Evolutionary conservation across 768 basidiomycete genomes (phyloP), one percentile per base, ranked within the genome.

Genomic region (Pulveroboletus frians): DNA sequence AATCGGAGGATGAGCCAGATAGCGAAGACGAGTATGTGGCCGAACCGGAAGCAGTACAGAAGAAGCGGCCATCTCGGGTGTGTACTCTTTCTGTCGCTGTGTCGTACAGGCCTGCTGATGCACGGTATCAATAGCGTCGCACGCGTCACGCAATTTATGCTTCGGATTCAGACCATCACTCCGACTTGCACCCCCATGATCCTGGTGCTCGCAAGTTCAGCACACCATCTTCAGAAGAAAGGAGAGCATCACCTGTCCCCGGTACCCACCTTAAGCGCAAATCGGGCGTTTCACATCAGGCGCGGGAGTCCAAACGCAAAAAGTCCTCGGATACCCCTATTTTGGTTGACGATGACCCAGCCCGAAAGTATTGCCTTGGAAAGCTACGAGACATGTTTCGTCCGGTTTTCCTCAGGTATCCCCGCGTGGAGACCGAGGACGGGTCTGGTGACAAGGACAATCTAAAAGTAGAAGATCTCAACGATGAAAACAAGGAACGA

Each of bases 21-120:
- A 85, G 81, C 61, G 85, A 79, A 51, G 87, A 89, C 58, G 88
- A 90, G 57, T 89, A 86, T 63, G 73, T 85, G 42, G 80, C 70
- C 43, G 78, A 77, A 41, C 51, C 52, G 11, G 63, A 63, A 50
- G 64, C 58, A 55, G 44, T 47, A 18, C 73, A 71, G 55, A 65
- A 39, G 54, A 59, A 71, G 62, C 64, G 58, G 49, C 56, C 51
- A 13, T 41, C 60, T n/a, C 78, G 74, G 73, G 83, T 82, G 55
- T 57, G 76, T 73, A 34, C 54, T 23, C 49, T 46, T 46, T 26
- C 4, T 44, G 3, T 35, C 42, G 40, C 50, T 45, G 51, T 46
- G 39, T 43, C 53, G 49, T 53, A 5, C 30, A 36, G 31, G 50
- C 38, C 15, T 39, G 40, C 55, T 62, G 44, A 64, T 39, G 11